Evolutionary conservation across 2,329 filamentous ascomycete species (phyloP), one percentile per base, ranked within the genome.

Genomic region (Geosmithia morbida): DNA sequence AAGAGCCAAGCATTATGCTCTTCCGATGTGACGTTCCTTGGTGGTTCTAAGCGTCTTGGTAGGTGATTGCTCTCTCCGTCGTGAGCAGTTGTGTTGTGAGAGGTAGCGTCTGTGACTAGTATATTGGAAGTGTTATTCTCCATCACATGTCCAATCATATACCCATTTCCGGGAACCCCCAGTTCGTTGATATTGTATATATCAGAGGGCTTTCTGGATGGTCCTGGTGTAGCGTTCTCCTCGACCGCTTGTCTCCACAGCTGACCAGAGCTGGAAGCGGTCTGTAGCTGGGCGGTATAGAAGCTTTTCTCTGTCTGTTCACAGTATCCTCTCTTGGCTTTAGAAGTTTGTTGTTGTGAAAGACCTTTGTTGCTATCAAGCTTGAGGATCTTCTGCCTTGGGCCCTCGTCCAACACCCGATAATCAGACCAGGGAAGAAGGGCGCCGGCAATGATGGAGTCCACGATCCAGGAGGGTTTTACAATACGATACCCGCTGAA

Each of bases 381-480:
- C 47, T 67, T 73, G 45, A 98, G 68, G 1, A 89, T 74, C 55
- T 85, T 87, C 63, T 98, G 92, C 10, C 80, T 77, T 0, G 82
- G 78, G 0, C 87, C 88, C 61, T 95, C 87, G 53, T 92, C 85
- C 3, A 96, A 68, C 1, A 96, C 80, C 29, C 87, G 79, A 59
- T 92, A 98, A 13, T 80, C 71, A 50, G 84, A 74, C 92, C 94
- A 98, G 0, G 90, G 83, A 26, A 97, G 69, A 43, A 96, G 65
- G 56, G 77, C 84, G 6, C 87, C 87, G 7, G 86, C 85, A 49
- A 78, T 72, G 43, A 97, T 78, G 51, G 89, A 96, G 55, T 98
- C 90, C 14, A 87, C 82, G 2, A 98, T 77, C 92, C 92, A 98
- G 18, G 87, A 81, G 1, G 92, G 92, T 62, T 92, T 95, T 46